Evolutionary conservation across 768 basidiomycete species (phyloP).

Genomic region (Naganishia onofrii): DNA sequence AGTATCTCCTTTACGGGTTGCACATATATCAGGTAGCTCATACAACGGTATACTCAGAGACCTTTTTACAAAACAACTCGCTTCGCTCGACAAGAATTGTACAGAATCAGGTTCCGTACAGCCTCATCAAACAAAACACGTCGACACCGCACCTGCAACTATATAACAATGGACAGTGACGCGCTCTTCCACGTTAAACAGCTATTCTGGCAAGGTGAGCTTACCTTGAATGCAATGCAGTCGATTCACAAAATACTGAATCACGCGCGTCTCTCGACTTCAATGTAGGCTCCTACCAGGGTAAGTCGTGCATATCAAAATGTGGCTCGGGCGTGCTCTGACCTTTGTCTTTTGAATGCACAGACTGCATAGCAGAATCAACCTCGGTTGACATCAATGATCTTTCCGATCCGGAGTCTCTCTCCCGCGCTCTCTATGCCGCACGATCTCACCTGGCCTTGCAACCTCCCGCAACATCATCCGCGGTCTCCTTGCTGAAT

Average conservation of each 20-base stretch:
- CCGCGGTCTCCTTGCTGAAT: conserved; percentile 34
- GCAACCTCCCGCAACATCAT: conserved; percentile 33
- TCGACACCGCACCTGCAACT: neutral
- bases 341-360: neutral
- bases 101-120: too few species aligned
- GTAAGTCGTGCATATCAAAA: conserved; percentile 25
- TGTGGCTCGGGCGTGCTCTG: neutral
- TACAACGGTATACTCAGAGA: too few species aligned
- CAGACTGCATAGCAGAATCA: conserved; percentile 49
- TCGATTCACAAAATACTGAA: neutral
- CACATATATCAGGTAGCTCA: too few species aligned
- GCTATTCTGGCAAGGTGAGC: conserved; percentile 52
- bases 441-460: conserved; percentile 50
- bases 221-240: neutral
- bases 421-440: conserved; percentile 48
- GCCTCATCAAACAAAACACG: neutral
- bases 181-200: conserved; percentile 52
- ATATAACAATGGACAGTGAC: conserved; percentile 52
- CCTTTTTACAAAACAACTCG: too few species aligned
- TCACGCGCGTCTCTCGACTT: neutral
- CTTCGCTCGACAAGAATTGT: too few species aligned
- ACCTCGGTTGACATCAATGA: conserved; percentile 38
- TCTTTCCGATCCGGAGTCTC: conserved; percentile 36
- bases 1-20: too few species aligned
- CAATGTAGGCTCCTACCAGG: conserved; percentile 46